These are phyloP conservation scores for Cyamopsis tetragonoloba DNA, from an alignment of 306 rosid genomes.

Conservation along the genomic window DNA sequence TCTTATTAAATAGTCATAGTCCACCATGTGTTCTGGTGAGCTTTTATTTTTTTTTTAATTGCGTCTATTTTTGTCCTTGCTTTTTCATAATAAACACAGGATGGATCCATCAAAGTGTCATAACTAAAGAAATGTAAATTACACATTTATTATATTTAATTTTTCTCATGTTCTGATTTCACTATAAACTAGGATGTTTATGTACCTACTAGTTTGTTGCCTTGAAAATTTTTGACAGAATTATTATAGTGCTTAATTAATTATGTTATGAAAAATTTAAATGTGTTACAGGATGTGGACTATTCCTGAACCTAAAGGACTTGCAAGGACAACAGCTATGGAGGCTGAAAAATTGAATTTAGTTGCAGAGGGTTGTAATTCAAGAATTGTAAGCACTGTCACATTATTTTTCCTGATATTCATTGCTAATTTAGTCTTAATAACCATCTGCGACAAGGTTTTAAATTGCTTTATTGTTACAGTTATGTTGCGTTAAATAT, in stretches of 20 bases:
- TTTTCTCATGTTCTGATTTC: conserved; percentile 5
- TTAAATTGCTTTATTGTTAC: no score
- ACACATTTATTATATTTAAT: conserved; percentile 12
- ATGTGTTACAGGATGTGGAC: conserved; percentile 72
- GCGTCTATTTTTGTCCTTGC: conserved; percentile 1
- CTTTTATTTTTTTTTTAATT: conserved; percentile 10
- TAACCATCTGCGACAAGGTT: no score
- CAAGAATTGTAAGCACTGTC: conserved; percentile 58
- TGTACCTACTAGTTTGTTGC: neutral
- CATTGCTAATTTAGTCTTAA: neutral
- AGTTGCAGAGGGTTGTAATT: conserved; percentile 79
- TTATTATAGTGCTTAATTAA: neutral
- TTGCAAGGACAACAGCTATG: conserved; percentile 51
- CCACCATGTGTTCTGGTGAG: conserved; percentile 23
- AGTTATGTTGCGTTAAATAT: no score
- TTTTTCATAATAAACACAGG: neutral
- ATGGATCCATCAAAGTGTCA: conserved; percentile 12
- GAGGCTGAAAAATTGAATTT: conserved; percentile 72
- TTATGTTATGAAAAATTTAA: conserved; percentile 18
- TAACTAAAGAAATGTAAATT: neutral
- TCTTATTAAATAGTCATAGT: conserved; percentile 10
- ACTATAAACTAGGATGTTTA: neutral
- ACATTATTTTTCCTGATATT: neutral
- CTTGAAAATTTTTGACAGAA: neutral
- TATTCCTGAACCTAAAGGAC: conserved; percentile 64